Evolutionary conservation across 2,329 filamentous ascomycete species (phyloP).

Genomic region (Coccinonectria pachysandricola): DNA sequence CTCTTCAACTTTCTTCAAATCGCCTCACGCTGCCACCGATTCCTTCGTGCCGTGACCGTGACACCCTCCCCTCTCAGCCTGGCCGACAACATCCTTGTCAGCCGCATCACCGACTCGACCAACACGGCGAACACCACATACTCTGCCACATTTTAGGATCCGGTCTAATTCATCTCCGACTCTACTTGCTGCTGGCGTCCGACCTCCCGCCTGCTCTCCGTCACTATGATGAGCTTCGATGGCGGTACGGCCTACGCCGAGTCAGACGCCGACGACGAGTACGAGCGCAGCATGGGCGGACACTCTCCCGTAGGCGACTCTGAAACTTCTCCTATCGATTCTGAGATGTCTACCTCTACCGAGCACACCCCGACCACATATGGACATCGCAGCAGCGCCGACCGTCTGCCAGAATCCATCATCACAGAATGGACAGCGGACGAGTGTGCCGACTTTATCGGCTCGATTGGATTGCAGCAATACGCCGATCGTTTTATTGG

Average conservation of each 20-base stretch:
- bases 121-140: too few relatives aligned
- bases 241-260: conserved; percentile 63
- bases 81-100: too few relatives aligned
- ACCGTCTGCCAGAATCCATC: conserved; percentile 61
- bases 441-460: conserved; percentile 83
- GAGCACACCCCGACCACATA: conserved; percentile 76
- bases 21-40: too few relatives aligned
- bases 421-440: conserved; percentile 75
- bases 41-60: too few relatives aligned
- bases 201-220: conserved; percentile 7
- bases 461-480: conserved; percentile 66
- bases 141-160: too few relatives aligned
- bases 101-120: too few relatives aligned
- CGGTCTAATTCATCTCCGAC: too few relatives aligned
- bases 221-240: conserved; percentile 47
- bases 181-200: too few relatives aligned
- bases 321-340: conserved; percentile 61
- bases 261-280: conserved; percentile 75
- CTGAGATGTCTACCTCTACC: conserved; percentile 55
- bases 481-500: conserved; percentile 78
- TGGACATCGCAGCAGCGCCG: conserved; percentile 53
- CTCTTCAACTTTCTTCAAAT: too few relatives aligned
- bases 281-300: conserved; percentile 61
- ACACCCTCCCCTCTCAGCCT: too few relatives aligned
- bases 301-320: conserved; percentile 60